Evolutionary conservation across 148 eudicot genomes (phyloP).

Genomic region (Rhododendron simsii): DNA sequence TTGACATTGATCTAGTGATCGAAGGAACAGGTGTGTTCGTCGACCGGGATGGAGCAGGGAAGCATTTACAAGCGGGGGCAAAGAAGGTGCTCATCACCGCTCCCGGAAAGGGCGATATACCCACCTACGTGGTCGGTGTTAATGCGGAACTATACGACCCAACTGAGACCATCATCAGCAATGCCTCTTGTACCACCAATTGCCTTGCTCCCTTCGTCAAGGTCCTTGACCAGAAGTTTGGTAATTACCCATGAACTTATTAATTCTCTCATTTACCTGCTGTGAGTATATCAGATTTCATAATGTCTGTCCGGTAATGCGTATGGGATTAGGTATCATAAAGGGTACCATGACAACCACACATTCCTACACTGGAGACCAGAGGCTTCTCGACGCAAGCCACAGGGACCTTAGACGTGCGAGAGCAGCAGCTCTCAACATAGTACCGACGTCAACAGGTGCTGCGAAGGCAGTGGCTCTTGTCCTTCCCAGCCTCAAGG

Average conservation of each 20-base stretch:
- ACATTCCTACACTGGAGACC: constrained; percentile 99
- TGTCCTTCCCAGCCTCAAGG: constrained; percentile 84
- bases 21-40: constrained; percentile 99
- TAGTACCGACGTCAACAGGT: constrained; percentile 95
- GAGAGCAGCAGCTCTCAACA: constrained; percentile 96
- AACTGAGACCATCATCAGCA: constrained; percentile 73
- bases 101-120: constrained; percentile 96
- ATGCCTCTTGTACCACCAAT: constrained; percentile 96
- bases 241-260: constrained; percentile 18
- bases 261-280: neutral
- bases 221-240: constrained; percentile 92
- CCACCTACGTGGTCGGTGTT: constrained; percentile 94
- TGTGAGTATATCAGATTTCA: neutral
- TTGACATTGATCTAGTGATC: constrained; percentile 84
- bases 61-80: constrained; percentile 87
- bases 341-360: constrained; percentile 99
- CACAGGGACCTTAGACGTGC: constrained; percentile 98
- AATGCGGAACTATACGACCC: constrained; percentile 59
- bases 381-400: constrained; percentile 92
- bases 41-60: constrained; percentile 96
- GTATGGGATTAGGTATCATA: constrained; percentile 52
- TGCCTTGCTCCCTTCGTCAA: constrained; percentile 99
- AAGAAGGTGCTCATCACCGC: constrained; percentile 97
- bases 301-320: neutral
- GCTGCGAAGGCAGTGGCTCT: constrained; percentile 98